Percentiles rank a stretch among this genome's conserved stretches.
phyloP scores from a whole-genome alignment of 495 filamentous ascomycete species.

The Daldinia grandis region DNA sequence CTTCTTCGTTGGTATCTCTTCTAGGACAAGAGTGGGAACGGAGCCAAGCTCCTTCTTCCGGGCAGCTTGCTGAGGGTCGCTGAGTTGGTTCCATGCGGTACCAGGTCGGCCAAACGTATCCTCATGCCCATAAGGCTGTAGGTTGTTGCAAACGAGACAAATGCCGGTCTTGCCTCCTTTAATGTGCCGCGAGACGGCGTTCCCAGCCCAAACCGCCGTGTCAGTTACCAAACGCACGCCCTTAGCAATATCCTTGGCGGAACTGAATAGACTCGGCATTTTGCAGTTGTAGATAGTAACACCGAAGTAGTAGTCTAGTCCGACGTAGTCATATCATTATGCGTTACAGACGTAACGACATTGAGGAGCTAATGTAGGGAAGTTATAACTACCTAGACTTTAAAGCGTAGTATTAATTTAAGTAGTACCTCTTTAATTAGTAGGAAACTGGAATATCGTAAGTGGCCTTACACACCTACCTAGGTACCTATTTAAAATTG shows the following conservation, averaged over 20 bases:
- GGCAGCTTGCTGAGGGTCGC: background rate
- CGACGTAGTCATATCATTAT: background rate
- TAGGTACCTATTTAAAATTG: background rate
- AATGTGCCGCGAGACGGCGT: background rate
- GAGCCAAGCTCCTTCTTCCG: constrained; percentile 20
- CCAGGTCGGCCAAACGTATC: background rate
- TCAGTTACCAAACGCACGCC: background rate
- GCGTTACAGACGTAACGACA: background rate
- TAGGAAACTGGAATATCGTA: background rate
- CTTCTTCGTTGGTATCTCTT: constrained; percentile 25
- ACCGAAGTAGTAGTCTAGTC: background rate
- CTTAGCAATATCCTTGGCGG: background rate
- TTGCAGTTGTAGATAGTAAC: background rate
- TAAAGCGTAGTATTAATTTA: background rate
- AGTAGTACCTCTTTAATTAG: background rate
- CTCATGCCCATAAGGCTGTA: background rate
- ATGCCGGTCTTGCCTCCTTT: background rate
- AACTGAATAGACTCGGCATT: background rate
- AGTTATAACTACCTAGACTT: background rate
- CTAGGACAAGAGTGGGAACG: constrained; percentile 20
- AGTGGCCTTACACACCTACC: background rate
- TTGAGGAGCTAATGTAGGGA: background rate
- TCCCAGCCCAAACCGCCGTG: background rate
- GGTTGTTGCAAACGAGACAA: background rate
- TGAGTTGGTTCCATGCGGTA: background rate